Conservation (phyloP, 371 early-diverging fungal genomes). For the Haplosporangium sp. region DNA sequence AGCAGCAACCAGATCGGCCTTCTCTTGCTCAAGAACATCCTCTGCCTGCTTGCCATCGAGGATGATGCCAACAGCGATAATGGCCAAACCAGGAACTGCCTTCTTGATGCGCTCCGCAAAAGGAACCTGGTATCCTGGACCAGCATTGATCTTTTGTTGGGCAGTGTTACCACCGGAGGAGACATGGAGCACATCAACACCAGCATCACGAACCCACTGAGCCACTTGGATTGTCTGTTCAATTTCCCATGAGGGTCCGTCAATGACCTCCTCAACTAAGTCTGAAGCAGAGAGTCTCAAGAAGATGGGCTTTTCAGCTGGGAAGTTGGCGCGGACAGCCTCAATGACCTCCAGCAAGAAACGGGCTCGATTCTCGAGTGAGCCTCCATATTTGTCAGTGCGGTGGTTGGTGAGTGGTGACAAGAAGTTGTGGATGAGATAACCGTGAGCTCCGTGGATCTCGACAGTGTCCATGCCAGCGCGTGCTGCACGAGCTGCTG, state of each 20-base stretch:
- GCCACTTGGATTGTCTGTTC: constrained; percentile 75
- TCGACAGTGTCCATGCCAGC: constrained; percentile 91
- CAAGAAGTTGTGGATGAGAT: constrained; percentile 82
- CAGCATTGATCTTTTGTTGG: constrained; percentile 61
- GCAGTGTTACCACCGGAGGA: constrained; percentile 76
- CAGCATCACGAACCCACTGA: constrained; percentile 63
- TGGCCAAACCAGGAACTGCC: constrained; percentile 64
- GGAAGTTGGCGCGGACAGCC: constrained; percentile 78
- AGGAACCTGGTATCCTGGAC: constrained; percentile 79
- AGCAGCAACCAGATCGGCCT: constrained; percentile 81
- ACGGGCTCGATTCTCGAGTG: constrained; percentile 81
- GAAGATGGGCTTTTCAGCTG: constrained; percentile 81
- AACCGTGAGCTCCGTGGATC: constrained; percentile 83
- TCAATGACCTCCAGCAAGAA: constrained; percentile 73
- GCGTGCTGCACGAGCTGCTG: constrained; percentile 76
- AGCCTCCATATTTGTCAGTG: constrained; percentile 86
- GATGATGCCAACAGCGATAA: constrained; percentile 84
- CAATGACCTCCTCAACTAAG: constrained; percentile 64
- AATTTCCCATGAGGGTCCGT: constrained; percentile 65
- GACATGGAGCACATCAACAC: constrained; percentile 82
- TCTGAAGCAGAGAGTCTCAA: constrained; percentile 84
- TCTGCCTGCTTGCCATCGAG: constrained; percentile 74
- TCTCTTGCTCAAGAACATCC: constrained; percentile 66
- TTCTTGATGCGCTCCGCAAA: constrained; percentile 70
- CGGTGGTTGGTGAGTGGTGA: constrained; percentile 85